Percentiles rank a stretch among this genome's conserved stretches.
Conservation (phyloP, 768 basidiomycete genomes). For the Lactarius akahatsu region DNA sequence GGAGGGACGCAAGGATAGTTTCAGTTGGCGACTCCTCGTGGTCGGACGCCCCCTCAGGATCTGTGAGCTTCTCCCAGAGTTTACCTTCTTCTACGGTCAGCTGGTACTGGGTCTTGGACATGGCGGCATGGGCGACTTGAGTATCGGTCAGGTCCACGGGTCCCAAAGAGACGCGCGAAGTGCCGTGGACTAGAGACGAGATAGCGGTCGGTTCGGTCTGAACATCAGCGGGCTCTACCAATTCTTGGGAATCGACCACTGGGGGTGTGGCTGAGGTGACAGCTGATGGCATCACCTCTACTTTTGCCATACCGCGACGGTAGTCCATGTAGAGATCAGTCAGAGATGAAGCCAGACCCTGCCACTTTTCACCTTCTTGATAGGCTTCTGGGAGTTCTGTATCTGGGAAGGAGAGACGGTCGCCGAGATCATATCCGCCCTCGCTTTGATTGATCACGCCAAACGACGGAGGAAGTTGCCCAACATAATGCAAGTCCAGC, state of each 20-base stretch:
- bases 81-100: conserved; percentile 33
- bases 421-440: conserved; percentile 48
- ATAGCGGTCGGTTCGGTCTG: conserved; percentile 10
- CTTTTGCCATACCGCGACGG: conserved; percentile 45
- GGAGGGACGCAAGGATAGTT: conserved; percentile 38
- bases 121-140: conserved; percentile 21
- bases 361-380: conserved; percentile 11
- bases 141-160: conserved; percentile 5
- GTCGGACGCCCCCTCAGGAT: conserved; percentile 3
- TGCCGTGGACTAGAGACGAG: background rate
- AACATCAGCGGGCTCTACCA: background rate
- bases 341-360: conserved; percentile 19
- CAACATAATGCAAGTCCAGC: conserved; percentile 4
- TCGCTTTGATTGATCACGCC: conserved; percentile 34
- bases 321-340: conserved; percentile 39
- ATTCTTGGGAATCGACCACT: conserved; percentile 8
- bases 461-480: background rate
- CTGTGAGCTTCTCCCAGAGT: conserved; percentile 32
- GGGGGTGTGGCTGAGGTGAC: conserved; percentile 25
- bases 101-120: conserved; percentile 34
- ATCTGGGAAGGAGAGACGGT: conserved; percentile 5
- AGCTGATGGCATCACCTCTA: conserved; percentile 43
- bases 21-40: conserved; percentile 30
- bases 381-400: conserved; percentile 17
- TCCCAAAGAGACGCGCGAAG: background rate